Percentiles rank a stretch among this genome's conserved stretches.
Evolutionary conservation across 768 basidiomycete species (phyloP).

Genomic region (Collybia sp.): DNA sequence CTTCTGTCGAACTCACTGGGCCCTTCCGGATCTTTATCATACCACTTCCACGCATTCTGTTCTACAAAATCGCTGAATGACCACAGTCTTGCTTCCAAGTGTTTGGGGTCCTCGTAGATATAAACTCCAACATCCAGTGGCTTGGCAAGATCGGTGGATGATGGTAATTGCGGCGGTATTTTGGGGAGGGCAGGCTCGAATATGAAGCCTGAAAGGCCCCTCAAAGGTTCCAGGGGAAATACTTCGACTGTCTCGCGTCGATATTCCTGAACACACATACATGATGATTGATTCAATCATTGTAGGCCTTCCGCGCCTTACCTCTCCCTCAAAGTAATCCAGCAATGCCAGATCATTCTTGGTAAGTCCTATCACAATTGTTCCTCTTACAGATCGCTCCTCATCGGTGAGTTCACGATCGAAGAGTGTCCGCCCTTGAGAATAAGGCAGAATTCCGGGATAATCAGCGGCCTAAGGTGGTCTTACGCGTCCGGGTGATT

Average conservation of each 20-base stretch:
- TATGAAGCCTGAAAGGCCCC: conserved; percentile 25
- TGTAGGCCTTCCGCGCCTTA: conserved; percentile 23
- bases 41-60: conserved; percentile 78
- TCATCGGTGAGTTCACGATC: conserved; percentile 46
- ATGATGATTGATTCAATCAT: not conserved
- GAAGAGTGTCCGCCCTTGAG: conserved; percentile 42
- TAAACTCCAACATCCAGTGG: conserved; percentile 65
- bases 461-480: conserved; percentile 61
- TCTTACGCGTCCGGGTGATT: not conserved
- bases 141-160: conserved; percentile 21
- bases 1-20: conserved; percentile 48
- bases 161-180: conserved; percentile 36
- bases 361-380: conserved; percentile 71
- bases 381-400: conserved; percentile 73
- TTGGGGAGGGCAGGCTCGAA: conserved; percentile 34
- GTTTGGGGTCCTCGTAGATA: conserved; percentile 47
- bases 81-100: conserved; percentile 66
- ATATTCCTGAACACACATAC: conserved; percentile 59
- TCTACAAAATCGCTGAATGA: conserved; percentile 75
- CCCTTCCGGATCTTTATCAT: conserved; percentile 33
- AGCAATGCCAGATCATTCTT: conserved; percentile 57
- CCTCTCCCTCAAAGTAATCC: conserved; percentile 82
- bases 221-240: conserved; percentile 46
- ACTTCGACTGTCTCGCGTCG: conserved; percentile 46
- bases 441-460: conserved; percentile 72